These are phyloP conservation scores for Dioszegia crocea DNA, from an alignment of 768 basidiomycete species.

Conservation along the genomic window DNA sequence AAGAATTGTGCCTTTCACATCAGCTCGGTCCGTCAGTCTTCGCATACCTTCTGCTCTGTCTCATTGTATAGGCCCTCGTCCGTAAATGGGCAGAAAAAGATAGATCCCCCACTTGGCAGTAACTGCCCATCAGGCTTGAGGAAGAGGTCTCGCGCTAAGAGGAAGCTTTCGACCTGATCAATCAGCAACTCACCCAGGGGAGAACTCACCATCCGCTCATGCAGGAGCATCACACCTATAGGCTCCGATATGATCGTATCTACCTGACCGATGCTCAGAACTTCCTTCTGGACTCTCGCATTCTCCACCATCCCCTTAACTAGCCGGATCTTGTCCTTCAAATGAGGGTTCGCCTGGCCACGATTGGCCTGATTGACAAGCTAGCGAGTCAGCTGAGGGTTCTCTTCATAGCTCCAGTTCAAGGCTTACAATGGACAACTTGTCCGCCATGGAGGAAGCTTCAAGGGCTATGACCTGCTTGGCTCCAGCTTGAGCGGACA, in stretches of 20 bases:
- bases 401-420: too few species aligned
- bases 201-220: constrained; percentile 47
- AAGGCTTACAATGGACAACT: constrained; percentile 37
- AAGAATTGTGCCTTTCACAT: constrained; percentile 43
- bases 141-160: constrained; percentile 45
- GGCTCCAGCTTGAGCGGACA: constrained; percentile 49
- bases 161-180: constrained; percentile 45
- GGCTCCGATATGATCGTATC: constrained; percentile 49
- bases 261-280: constrained; percentile 38
- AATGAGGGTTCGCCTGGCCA: constrained; percentile 34
- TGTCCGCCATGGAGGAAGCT: constrained; percentile 48
- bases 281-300: constrained; percentile 27
- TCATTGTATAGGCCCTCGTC: constrained; percentile 45
- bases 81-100: constrained; percentile 46
- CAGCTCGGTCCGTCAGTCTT: neutral
- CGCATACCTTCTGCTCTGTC: constrained; percentile 43
- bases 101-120: constrained; percentile 38
- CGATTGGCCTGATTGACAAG: constrained; percentile 23
- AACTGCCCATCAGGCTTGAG: constrained; percentile 45
- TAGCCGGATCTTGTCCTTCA: constrained; percentile 38
- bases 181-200: neutral
- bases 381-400: neutral
- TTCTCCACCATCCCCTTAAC: constrained; percentile 47
- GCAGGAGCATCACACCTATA: constrained; percentile 48
- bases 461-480: constrained; percentile 45